Evolutionary conservation across 2,329 filamentous ascomycete species (phyloP).

Genomic region (Thielaviopsis populi): DNA sequence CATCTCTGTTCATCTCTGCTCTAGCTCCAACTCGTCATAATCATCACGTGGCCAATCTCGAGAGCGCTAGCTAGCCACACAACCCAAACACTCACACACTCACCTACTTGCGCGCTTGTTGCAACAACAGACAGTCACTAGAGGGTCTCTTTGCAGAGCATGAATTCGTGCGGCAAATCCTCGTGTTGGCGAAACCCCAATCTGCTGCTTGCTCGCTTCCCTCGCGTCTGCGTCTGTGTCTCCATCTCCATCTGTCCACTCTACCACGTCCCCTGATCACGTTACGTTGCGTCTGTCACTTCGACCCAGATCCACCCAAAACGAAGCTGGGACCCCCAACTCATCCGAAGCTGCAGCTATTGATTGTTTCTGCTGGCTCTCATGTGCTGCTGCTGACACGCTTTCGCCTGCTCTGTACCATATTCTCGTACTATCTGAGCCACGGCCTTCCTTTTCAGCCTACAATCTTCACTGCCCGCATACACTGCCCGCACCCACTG

Average conservation of each 20-base stretch:
- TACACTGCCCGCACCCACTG: no score
- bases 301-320: neutral
- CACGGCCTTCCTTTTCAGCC: neutral
- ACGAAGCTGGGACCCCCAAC: neutral
- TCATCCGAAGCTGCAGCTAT: neutral
- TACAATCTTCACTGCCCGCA: neutral
- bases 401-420: neutral
- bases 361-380: neutral
- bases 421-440: neutral
- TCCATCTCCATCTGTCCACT: neutral
- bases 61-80: neutral
- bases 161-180: neutral
- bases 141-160: neutral
- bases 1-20: neutral
- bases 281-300: conserved; percentile 4
- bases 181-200: neutral
- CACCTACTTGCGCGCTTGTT: neutral
- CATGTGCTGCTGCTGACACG: neutral
- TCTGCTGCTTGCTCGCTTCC: neutral
- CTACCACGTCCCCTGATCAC: neutral
- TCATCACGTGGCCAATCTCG: neutral
- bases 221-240: neutral
- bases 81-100: neutral
- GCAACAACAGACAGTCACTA: neutral
- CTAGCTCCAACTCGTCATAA: neutral